phyloP scores from a whole-genome alignment of 2,329 filamentous ascomycete species.

The Pestalotiopsis sp. region DNA sequence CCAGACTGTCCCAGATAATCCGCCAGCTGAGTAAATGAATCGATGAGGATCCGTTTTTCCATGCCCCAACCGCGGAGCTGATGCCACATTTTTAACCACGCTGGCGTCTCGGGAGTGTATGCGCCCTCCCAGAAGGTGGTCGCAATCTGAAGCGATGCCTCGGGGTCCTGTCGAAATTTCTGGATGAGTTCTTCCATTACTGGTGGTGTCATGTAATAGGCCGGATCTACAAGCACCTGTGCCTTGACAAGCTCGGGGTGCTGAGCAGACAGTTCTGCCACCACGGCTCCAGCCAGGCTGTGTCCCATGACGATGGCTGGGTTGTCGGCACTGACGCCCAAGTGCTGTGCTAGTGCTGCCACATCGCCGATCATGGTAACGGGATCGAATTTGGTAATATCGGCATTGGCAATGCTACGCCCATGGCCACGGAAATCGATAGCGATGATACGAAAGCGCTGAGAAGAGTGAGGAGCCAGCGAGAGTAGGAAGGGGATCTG shows the following conservation, averaged over 20 bases:
- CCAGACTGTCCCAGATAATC: conserved; percentile 11
- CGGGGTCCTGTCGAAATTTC: not conserved
- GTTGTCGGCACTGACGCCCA: conserved; percentile 8
- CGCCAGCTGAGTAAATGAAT: not conserved
- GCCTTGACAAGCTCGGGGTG: conserved; percentile 4
- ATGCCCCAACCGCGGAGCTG: conserved; percentile 12
- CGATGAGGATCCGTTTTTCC: not conserved
- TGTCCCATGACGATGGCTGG: conserved; percentile 15
- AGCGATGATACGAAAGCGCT: conserved; percentile 10
- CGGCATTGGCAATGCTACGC: conserved; percentile 1
- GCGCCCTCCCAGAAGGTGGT: conserved; percentile 9
- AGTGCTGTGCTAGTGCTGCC: conserved; percentile 5
- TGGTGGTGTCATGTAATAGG: not conserved
- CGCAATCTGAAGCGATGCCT: not conserved
- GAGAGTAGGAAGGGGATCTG: conserved; percentile 11
- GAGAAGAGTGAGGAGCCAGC: not conserved
- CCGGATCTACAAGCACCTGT: conserved; percentile 11
- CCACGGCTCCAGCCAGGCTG: conserved; percentile 13
- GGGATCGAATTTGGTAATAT: conserved; percentile 1
- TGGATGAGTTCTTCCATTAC: not conserved
- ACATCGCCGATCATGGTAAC: conserved; percentile 13
- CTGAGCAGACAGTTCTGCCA: not conserved
- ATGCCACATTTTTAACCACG: conserved; percentile 7
- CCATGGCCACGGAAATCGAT: conserved; percentile 16
- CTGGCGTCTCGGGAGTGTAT: conserved; percentile 3